Conservation (phyloP, 2,329 filamentous ascomycete species). For the Cercospora berteroae region DNA sequence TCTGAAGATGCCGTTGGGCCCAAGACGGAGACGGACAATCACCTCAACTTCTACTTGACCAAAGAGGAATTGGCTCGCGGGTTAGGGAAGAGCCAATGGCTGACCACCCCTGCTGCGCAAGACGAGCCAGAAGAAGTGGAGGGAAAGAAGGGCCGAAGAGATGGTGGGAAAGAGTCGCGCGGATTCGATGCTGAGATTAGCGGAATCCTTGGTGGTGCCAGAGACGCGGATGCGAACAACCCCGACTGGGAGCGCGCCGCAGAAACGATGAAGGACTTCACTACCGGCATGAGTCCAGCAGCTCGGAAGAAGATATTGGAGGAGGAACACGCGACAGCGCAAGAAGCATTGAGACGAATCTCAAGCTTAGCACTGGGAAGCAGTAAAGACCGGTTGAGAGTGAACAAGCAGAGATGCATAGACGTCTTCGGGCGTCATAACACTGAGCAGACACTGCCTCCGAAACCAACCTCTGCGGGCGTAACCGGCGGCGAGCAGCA, state of each 20-base stretch:
- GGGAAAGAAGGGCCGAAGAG: background rate
- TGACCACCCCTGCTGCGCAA: conserved; percentile 40
- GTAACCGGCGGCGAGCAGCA: conserved; percentile 28
- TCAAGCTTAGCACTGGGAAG: conserved; percentile 73
- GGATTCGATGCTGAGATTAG: background rate
- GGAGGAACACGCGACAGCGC: conserved; percentile 56
- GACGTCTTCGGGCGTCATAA: conserved; percentile 86
- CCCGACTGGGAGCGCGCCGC: conserved; percentile 14
- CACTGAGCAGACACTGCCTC: conserved; percentile 70
- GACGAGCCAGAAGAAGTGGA: conserved; percentile 3
- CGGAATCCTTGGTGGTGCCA: background rate
- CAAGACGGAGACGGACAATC: conserved; percentile 34
- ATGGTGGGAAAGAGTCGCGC: background rate
- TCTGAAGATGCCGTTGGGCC: conserved; percentile 18
- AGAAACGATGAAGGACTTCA: conserved; percentile 9
- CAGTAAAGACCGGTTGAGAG: conserved; percentile 72
- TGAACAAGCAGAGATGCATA: conserved; percentile 82
- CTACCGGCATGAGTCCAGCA: conserved; percentile 40
- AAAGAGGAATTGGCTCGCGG: conserved; percentile 65
- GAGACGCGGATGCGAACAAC: conserved; percentile 1
- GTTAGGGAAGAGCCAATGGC: conserved; percentile 63
- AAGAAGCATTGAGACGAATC: conserved; percentile 76
- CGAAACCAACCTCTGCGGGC: conserved; percentile 47
- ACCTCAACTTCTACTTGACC: conserved; percentile 75
- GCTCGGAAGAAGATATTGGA: conserved; percentile 45